Conservation (phyloP, 2,329 filamentous ascomycete species). For the Nemania sp. region DNA sequence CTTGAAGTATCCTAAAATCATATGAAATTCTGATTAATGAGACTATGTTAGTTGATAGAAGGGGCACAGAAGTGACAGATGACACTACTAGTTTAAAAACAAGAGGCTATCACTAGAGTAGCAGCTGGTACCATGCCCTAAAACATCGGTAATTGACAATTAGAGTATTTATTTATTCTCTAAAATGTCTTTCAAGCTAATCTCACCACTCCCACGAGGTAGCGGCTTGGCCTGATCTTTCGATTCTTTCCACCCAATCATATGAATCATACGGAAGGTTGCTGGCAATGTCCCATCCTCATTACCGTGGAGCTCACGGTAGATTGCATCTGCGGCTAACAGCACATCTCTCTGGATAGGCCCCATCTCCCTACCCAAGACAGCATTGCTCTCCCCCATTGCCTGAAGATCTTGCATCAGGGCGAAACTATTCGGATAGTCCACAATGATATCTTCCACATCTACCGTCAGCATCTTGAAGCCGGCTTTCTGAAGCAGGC, state of each 20-base stretch:
- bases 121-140: background rate
- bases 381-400: conserved; percentile 95
- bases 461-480: conserved; percentile 98
- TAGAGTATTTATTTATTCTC: conserved; percentile 57
- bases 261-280: conserved; percentile 95
- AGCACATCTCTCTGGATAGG: conserved; percentile 84
- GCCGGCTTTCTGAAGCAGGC: conserved; percentile 84
- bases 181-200: conserved; percentile 87
- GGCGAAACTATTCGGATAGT: conserved; percentile 89
- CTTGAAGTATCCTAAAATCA: no score
- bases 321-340: conserved; percentile 88
- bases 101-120: background rate
- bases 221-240: conserved; percentile 83
- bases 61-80: background rate
- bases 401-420: conserved; percentile 94
- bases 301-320: conserved; percentile 87
- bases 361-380: conserved; percentile 85
- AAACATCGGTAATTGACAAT: background rate
- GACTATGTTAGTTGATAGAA: background rate
- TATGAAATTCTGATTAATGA: background rate
- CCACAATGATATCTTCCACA: conserved; percentile 95
- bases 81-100: no score
- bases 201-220: conserved; percentile 82
- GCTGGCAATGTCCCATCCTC: conserved; percentile 82
- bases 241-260: conserved; percentile 98